Evolutionary conservation across 2,329 filamentous ascomycete species (phyloP).

Genomic region (Coleophoma crateriformis): DNA sequence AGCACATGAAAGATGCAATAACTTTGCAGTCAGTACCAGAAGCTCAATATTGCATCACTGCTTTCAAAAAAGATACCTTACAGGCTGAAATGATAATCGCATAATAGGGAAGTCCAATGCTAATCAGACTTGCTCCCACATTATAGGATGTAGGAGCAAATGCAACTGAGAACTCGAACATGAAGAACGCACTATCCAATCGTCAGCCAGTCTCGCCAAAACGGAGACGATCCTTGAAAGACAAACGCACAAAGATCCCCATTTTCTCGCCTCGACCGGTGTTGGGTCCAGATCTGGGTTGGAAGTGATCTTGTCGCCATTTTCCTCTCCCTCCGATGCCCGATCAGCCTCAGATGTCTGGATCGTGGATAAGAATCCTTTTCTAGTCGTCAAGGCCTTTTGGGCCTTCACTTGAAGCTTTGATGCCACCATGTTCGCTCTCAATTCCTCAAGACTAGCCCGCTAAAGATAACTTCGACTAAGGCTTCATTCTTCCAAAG

Average conservation of each 20-base stretch:
- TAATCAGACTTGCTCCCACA: conserved; percentile 38
- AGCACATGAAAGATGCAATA: conserved; percentile 1
- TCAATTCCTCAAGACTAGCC: too few relatives aligned
- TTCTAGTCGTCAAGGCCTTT: background rate
- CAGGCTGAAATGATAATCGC: background rate
- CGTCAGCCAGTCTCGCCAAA: background rate
- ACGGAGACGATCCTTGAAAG: background rate
- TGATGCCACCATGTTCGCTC: too few relatives aligned
- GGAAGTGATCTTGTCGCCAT: background rate
- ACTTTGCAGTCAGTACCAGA: background rate
- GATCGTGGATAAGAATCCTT: background rate
- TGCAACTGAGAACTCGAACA: conserved; percentile 26
- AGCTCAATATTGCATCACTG: too few relatives aligned
- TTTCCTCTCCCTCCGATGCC: background rate
- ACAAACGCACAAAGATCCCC: background rate
- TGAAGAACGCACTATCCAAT: background rate
- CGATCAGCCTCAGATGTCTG: background rate
- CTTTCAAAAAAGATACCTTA: background rate
- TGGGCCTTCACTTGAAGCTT: background rate
- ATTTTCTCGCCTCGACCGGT: conserved; percentile 1
- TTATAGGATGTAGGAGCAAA: conserved; percentile 38
- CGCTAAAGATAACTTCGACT: too few relatives aligned
- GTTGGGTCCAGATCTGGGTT: conserved; percentile 1
- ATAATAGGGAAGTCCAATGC: conserved; percentile 35
- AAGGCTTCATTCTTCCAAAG: too few relatives aligned